phyloP scores from a whole-genome alignment of 2,329 filamentous ascomycete species.

The Colletotrichum agaves region DNA sequence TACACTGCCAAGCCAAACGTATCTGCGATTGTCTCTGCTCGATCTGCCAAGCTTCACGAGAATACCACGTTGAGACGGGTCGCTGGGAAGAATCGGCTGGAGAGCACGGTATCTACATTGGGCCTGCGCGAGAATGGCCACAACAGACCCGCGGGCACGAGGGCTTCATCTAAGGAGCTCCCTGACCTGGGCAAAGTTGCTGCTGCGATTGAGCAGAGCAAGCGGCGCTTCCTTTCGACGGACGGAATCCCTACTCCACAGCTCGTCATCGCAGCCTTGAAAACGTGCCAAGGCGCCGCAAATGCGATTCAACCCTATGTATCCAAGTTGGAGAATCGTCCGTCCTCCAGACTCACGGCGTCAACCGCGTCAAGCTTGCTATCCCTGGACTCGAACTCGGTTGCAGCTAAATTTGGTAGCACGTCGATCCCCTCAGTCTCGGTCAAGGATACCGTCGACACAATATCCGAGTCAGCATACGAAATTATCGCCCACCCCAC shows the following conservation, averaged over 20 bases:
- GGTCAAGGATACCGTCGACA: conserved; percentile 59
- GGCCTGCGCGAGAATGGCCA: conserved; percentile 12
- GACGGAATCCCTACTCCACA: conserved; percentile 57
- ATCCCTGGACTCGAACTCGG: conserved; percentile 45
- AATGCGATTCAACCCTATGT: conserved; percentile 55
- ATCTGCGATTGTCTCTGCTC: conserved; percentile 26
- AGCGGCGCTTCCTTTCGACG: conserved; percentile 55
- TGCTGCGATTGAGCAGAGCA: conserved; percentile 54
- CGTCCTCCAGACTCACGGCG: conserved; percentile 59
- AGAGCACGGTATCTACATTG: conserved; percentile 20
- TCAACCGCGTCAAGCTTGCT: conserved; percentile 49
- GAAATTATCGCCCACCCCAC: conserved; percentile 77
- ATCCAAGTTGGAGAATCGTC: conserved; percentile 51
- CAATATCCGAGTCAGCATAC: conserved; percentile 71
- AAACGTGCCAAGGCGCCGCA: conserved; percentile 57
- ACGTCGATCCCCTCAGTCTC: conserved; percentile 34
- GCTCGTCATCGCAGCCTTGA: conserved; percentile 56
- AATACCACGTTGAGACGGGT: conserved; percentile 28
- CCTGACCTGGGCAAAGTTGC: conserved; percentile 54
- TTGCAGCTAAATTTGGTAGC: conserved; percentile 34
- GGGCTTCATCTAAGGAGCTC: conserved; percentile 40
- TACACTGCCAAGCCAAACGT: conserved; percentile 38
- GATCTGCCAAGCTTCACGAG: conserved; percentile 23
- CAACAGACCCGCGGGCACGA: conserved; percentile 14
- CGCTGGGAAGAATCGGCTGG: conserved; percentile 12